phyloP scores from a whole-genome alignment of 140 eudicot species.

The Stevia rebaudiana region DNA sequence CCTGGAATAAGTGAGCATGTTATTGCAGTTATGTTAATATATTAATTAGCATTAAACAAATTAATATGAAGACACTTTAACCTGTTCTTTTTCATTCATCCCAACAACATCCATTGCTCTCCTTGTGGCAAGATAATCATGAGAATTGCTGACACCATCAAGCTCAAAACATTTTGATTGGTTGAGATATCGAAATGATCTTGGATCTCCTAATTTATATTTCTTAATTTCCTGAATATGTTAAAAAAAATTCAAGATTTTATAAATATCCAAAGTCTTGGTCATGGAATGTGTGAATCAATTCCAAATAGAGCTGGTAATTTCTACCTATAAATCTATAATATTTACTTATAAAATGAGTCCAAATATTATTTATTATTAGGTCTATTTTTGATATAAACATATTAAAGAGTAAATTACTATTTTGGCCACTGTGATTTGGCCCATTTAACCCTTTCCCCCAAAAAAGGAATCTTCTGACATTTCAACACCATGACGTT shows the following conservation, averaged over 20 bases:
- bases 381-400: too few relatives aligned
- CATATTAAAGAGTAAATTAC: too few relatives aligned
- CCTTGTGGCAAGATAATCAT: slow-evolving; percentile 89
- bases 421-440: too few relatives aligned
- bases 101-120: slow-evolving; percentile 98
- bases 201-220: slow-evolving; percentile 75
- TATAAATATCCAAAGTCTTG: slow-evolving; percentile 1
- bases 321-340: too few relatives aligned
- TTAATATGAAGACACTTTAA: slow-evolving; percentile 29
- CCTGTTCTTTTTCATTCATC: slow-evolving; percentile 85
- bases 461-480: too few relatives aligned
- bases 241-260: slow-evolving; percentile 16
- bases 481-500: too few relatives aligned
- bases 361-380: background rate
- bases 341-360: background rate
- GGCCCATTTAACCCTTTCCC: too few relatives aligned
- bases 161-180: slow-evolving; percentile 79
- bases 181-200: slow-evolving; percentile 77
- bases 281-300: slow-evolving; percentile 6
- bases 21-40: slow-evolving; percentile 24
- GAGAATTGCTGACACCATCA: slow-evolving; percentile 75
- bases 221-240: slow-evolving; percentile 70
- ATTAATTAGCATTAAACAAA: background rate
- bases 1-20: slow-evolving; percentile 50
- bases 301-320: background rate